Evolutionary conservation across 1,139 yeast genomes (phyloP).

Genomic region (Blastobotrys serpentis): DNA sequence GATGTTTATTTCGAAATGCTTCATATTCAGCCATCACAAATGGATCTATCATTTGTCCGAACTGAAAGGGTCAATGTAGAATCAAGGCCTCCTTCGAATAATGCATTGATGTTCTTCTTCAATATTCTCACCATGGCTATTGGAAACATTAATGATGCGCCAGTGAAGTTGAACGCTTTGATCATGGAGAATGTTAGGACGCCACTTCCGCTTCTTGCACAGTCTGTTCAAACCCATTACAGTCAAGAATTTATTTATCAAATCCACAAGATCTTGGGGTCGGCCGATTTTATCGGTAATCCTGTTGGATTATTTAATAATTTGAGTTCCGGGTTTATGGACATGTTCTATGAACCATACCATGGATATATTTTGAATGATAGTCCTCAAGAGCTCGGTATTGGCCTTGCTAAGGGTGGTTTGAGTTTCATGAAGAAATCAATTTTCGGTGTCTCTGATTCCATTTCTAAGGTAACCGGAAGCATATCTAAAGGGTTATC

Average conservation of each 20-base stretch:
- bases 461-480: constrained; percentile 89
- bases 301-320: constrained; percentile 96
- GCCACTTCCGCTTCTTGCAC: constrained; percentile 70
- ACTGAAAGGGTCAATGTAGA: constrained; percentile 74
- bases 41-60: constrained; percentile 87
- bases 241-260: constrained; percentile 92
- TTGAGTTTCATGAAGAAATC: constrained; percentile 90
- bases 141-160: constrained; percentile 97
- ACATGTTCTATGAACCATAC: constrained; percentile 95
- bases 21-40: constrained; percentile 86
- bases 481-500: constrained; percentile 93
- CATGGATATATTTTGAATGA: constrained; percentile 93
- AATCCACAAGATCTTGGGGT: constrained; percentile 87
- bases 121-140: constrained; percentile 94
- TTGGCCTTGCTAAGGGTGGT: constrained; percentile 95
- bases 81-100: constrained; percentile 56
- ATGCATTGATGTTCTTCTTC: constrained; percentile 66
- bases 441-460: constrained; percentile 91
- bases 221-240: constrained; percentile 79
- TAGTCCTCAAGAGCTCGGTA: constrained; percentile 92
- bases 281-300: constrained; percentile 94
- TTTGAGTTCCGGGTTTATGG: constrained; percentile 91
- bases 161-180: constrained; percentile 83
- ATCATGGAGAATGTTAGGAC: constrained; percentile 86
- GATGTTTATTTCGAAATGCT: constrained; percentile 91